A percentile compares a stretch with the other conserved stretches of the same genome.
phyloP scores from a whole-genome alignment of 306 rosid species.

The Canavalia gladiata region DNA sequence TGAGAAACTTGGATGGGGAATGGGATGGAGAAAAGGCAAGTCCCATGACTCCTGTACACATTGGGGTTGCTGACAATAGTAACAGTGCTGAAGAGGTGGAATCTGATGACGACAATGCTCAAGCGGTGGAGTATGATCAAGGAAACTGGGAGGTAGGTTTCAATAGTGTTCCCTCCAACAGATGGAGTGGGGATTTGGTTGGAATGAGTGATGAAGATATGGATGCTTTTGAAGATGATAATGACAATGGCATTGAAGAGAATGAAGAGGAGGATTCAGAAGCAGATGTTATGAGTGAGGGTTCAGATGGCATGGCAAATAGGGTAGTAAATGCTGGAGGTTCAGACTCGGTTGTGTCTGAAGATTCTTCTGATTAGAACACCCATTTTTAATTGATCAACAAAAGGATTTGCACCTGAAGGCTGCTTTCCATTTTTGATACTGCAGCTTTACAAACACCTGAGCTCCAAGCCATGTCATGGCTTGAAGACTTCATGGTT shows the following conservation, averaged over 20 bases:
- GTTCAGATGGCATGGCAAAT: slow-evolving; percentile 69
- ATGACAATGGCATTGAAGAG: slow-evolving; percentile 68
- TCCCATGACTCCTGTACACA: slow-evolving; percentile 49
- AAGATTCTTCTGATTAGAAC: slow-evolving; percentile 82
- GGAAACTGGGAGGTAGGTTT: slow-evolving; percentile 88
- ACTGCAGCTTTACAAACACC: slow-evolving; percentile 58
- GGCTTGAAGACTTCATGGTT: slow-evolving; percentile 42
- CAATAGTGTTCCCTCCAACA: slow-evolving; percentile 62
- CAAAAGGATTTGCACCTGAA: slow-evolving; percentile 42
- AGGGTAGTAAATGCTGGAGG: slow-evolving; percentile 68
- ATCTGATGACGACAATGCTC: slow-evolving; percentile 80
- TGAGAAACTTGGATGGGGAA: slow-evolving; percentile 71
- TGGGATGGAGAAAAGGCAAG: slow-evolving; percentile 77
- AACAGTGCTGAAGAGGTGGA: slow-evolving; percentile 75
- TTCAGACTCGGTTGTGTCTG: slow-evolving; percentile 74
- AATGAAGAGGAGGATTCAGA: slow-evolving; percentile 76
- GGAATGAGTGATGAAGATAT: slow-evolving; percentile 81
- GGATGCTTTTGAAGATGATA: slow-evolving; percentile 79
- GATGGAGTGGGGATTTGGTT: slow-evolving; percentile 69
- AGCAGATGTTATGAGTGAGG: slow-evolving; percentile 76
- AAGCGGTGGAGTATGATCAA: slow-evolving; percentile 79
- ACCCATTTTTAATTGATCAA: slow-evolving; percentile 42
- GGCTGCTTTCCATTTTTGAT: slow-evolving; percentile 63
- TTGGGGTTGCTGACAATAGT: slow-evolving; percentile 63
- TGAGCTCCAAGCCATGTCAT: slow-evolving; percentile 40